Conservation (phyloP, 2,329 filamentous ascomycete species). For the Colletotrichum melonis region DNA sequence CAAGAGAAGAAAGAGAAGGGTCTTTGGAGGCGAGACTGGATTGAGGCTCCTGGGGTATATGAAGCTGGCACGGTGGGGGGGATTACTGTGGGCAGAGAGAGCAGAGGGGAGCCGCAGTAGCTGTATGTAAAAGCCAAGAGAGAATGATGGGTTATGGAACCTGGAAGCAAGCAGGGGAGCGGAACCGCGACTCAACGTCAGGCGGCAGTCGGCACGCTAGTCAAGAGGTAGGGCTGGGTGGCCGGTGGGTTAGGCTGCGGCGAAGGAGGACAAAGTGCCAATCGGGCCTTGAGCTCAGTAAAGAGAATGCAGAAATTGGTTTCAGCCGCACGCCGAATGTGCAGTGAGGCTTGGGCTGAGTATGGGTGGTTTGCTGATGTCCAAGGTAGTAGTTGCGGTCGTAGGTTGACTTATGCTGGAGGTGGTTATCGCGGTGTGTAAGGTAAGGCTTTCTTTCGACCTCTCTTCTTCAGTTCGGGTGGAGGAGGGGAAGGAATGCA, state of each 20-base stretch:
- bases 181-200: constrained; percentile 25
- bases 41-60: constrained; percentile 27
- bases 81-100: constrained; percentile 17
- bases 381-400: neutral
- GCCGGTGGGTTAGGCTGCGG: constrained; percentile 27
- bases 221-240: constrained; percentile 1
- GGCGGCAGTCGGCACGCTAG: constrained; percentile 33
- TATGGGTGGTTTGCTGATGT: neutral
- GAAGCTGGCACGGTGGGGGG: constrained; percentile 29
- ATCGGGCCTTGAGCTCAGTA: constrained; percentile 15
- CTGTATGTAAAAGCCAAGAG: constrained; percentile 3
- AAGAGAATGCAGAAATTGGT: constrained; percentile 8
- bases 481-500: neutral
- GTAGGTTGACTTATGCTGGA: neutral
- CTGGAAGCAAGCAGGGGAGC: constrained; percentile 4
- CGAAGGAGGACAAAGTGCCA: constrained; percentile 24
- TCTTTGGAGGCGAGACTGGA: constrained; percentile 8
- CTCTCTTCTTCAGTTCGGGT: too few species aligned
- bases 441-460: neutral
- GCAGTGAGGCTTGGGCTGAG: constrained; percentile 20
- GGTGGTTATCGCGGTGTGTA: neutral
- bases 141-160: neutral
- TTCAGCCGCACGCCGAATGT: constrained; percentile 27
- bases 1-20: constrained; percentile 2
- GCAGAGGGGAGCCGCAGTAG: constrained; percentile 20